Percentiles rank a stretch among this genome's conserved stretches.
Evolutionary conservation across 192 early-diverging fungal species (phyloP).

Genomic region (Coemansia sp.): DNA sequence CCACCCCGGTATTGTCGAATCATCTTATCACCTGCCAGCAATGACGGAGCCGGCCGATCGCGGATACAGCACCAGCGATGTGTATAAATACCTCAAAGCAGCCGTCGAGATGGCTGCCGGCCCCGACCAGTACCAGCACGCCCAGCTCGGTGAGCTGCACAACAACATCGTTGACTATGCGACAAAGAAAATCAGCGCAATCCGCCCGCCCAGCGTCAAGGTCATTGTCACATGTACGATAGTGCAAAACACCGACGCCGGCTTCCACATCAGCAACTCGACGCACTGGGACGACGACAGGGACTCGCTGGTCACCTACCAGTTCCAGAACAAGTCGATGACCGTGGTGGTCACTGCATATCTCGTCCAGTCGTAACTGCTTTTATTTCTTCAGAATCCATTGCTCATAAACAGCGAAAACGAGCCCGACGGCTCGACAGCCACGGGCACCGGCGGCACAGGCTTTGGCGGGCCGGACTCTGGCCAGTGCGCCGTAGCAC

Average conservation of each 20-base stretch:
- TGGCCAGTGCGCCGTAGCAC: too few species aligned
- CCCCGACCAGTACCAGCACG: conserved; percentile 32
- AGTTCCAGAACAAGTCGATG: conserved; percentile 28
- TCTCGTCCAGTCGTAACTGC: conserved; percentile 11
- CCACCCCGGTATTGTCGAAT: too few species aligned
- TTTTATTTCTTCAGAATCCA: too few species aligned
- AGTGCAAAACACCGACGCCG: conserved; percentile 34
- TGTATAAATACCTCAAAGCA: conserved; percentile 28
- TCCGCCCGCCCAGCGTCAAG: conserved; percentile 14
- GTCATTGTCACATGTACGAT: conserved; percentile 35
- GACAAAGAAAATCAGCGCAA: conserved; percentile 25
- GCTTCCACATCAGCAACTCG: conserved; percentile 31
- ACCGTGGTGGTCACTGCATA: conserved; percentile 30
- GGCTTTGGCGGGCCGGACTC: too few species aligned
- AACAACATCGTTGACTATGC: conserved; percentile 42
- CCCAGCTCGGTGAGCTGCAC: conserved; percentile 18
- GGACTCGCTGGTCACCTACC: conserved; percentile 23
- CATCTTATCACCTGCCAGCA: too few species aligned
- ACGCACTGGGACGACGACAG: conserved; percentile 26
- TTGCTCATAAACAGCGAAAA: too few species aligned
- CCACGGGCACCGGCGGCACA: neutral
- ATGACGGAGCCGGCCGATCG: neutral
- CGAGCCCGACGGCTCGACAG: neutral
- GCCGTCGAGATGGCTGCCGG: conserved; percentile 37
- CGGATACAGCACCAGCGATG: conserved; percentile 10